Base-by-base conservation (phyloP, 345 rosid genomes). In the Draba incana region DNA sequence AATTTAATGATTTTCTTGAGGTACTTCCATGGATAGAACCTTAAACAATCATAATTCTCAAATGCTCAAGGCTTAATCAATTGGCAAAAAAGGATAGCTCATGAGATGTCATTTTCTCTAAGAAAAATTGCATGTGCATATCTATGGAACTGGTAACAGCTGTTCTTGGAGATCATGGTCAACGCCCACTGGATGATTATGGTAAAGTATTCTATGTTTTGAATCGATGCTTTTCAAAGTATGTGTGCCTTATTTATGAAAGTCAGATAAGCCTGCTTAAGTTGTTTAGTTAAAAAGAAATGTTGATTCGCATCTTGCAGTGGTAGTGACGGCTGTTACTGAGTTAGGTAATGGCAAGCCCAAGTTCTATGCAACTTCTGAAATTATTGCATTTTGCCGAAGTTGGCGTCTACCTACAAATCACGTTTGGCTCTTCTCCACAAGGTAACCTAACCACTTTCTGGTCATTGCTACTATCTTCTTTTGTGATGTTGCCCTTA, bases 141-240 rank as follows among this genome's bases (percentile, higher is more conserved):
- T 93, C 99, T 49, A 93, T 91, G 99, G 99, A 93, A 78, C 79
- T 93, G 71, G 99, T 93, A 27, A 93, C 99, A 38, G 99, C 99
- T 52, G 97, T 93, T 66, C 85, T 93, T 48, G 99, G 99, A 76
- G 99, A 93, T 78, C 99, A 93, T 73, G 99, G 99, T 42, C 97
- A 93, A 64, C 92, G 97, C 13, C 97, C 99, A 24, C 64, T 25
- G 41, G 96, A 90, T 35, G 99, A 93, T 70, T 93, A 82, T 74
- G 97, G 99, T 93, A 70, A 41, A 56, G 43, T 33, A 5, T 71
- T 57, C 8, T 7, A 5, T 11, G 47, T 58, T 11, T 43, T 20
- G 48, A 35, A 27, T 63, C 47, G n/a, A 30, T 71, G 48, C 37
- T 13, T 44, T 46, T 56, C 72, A 15, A 9, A 6, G 35, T 45